Conservation (phyloP, 257 asterid genomes). For the Nicotiana tomentosiformis region DNA sequence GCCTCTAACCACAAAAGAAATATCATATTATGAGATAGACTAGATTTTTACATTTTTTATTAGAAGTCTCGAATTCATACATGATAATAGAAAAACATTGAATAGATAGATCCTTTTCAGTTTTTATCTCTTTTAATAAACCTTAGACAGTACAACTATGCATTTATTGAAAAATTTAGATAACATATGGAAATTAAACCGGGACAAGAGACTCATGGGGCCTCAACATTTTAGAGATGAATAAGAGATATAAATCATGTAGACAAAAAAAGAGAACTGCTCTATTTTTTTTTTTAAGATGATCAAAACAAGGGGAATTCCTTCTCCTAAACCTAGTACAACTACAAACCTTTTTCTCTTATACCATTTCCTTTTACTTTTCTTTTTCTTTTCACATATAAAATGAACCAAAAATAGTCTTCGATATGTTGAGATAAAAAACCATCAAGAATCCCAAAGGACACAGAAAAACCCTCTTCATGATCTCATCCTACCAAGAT, state of each 20-base stretch:
- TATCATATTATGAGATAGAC: no score
- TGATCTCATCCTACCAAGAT: conserved; percentile 31
- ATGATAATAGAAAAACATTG: no score
- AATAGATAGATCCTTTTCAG: no score
- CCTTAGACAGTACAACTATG: no score
- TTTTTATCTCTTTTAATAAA: no score
- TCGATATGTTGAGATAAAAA: background rate
- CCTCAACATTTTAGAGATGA: background rate
- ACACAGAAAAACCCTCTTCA: conserved; percentile 19
- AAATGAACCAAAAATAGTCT: background rate
- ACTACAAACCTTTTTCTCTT: background rate
- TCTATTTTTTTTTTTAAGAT: background rate
- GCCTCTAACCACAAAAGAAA: no score
- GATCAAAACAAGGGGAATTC: background rate
- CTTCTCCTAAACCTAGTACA: background rate
- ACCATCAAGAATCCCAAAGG: background rate
- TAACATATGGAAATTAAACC: no score
- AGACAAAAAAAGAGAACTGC: background rate
- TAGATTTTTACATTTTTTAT: no score
- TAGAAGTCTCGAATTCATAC: no score
- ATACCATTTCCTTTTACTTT: background rate
- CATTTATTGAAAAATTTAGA: no score
- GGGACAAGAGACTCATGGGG: background rate
- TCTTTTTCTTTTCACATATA: background rate
- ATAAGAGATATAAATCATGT: background rate